Evolutionary conservation across 768 basidiomycete species (phyloP), one percentile per base, ranked within the genome.

Genomic region (Lentinus brumalis): DNA sequence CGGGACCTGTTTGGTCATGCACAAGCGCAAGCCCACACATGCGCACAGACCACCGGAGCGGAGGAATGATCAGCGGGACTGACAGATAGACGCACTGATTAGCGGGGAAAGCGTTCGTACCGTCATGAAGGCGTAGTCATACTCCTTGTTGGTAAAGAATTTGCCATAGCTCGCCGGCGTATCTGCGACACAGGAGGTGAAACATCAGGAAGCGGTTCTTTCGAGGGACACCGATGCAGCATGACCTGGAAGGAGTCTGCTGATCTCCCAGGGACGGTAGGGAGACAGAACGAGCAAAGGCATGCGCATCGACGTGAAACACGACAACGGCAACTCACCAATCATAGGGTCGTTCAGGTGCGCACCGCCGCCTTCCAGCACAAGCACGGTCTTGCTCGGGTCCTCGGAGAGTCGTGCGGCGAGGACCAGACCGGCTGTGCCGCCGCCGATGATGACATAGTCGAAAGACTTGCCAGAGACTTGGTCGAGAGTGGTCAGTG

Each of bases 401-500:
- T 79, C 74, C 52, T 77, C 74, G 10, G 73, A 65, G 35, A 81
- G 67, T 14, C 80, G 69, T 6, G 69, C 68, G 18, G 78, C 79
- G 30, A 80, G 64, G 9, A 75, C 74, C 29, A 79, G 63, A 12
- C 79, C 79, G 4, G 75, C 75, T 31, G 54, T 56, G 6, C 45
- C 42, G 12, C 42, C 45, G 30, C 54, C 54, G 21, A 56, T 26
- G 42, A 56, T 32, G 54, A 56, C 26, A 41, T 56, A 56, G 54
- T 56, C 54, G 54, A 42, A 54, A 3, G 31, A 14, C 53, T 54
- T 41, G 21, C 42, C 42, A 9, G 53, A 54, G 18, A 54, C 42
- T 4, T 54, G 1, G 53, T 41, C 39, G 18, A 42, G 10, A 14
- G 53, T 54, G 5, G 53, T 31, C 15, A 45, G 21, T 26, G 21